A percentile compares a stretch with the other conserved stretches of the same genome.
Conservation (phyloP, 148 eudicot species). For the Vaccinium vitisidaea region DNA sequence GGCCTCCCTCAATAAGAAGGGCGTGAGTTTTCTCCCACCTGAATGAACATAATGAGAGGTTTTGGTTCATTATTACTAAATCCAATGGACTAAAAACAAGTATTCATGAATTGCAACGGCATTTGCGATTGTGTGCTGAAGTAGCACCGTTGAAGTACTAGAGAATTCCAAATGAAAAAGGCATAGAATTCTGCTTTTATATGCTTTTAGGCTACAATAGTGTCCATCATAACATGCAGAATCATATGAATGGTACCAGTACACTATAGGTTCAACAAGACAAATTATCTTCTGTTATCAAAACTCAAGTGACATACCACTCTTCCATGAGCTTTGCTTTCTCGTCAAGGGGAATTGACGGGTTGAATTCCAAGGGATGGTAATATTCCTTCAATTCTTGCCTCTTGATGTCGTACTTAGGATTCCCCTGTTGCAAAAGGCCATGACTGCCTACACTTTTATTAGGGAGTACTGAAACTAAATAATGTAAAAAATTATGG, state of each 20-base stretch:
- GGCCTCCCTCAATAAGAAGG: conserved; percentile 94
- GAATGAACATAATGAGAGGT: conserved; percentile 10
- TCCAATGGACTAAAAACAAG: not conserved
- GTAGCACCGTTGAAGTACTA: not conserved
- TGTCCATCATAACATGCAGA: not conserved
- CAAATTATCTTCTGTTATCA: not conserved
- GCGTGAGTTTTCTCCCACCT: conserved; percentile 96
- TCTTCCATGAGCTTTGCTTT: conserved; percentile 94
- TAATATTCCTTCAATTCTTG: conserved; percentile 69
- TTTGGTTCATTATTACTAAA: conserved; percentile 13
- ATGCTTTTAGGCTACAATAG: not conserved
- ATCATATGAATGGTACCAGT: not conserved
- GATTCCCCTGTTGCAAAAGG: conserved; percentile 83
- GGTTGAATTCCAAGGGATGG: conserved; percentile 84
- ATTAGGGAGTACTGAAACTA: conserved; percentile 21
- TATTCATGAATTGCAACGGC: not conserved
- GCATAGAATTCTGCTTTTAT: not conserved
- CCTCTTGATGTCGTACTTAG: conserved; percentile 72
- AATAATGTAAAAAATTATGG: not conserved
- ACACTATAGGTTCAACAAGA: not conserved
- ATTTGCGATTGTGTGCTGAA: not conserved
- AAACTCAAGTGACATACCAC: conserved; percentile 47
- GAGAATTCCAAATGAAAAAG: not conserved
- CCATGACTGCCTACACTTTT: conserved; percentile 73
- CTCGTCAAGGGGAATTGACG: conserved; percentile 73